phyloP scores from a whole-genome alignment of 148 eudicot genomes.

The Nepenthes mirabilis region DNA sequence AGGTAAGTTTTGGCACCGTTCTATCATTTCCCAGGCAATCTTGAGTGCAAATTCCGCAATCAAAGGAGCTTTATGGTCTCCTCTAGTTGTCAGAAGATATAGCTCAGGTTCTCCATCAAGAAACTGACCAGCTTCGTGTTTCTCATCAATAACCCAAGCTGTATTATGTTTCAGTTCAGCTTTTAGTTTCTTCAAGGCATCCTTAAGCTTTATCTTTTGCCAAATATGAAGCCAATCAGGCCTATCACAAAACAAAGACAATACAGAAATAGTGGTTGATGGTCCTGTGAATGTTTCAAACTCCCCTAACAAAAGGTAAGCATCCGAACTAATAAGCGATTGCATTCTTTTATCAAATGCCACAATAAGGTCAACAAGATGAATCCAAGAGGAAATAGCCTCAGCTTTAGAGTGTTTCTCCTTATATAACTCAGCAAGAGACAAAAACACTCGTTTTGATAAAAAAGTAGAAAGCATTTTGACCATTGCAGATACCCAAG shows the following conservation, averaged over 20 bases:
- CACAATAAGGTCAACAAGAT: constrained; percentile 32
- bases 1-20: constrained; percentile 35
- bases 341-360: constrained; percentile 33
- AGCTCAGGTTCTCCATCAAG: constrained; percentile 9
- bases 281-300: constrained; percentile 11
- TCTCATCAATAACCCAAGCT: constrained; percentile 24
- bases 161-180: constrained; percentile 24
- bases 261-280: constrained; percentile 20
- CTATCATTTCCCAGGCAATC: constrained; percentile 36
- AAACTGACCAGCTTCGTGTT: constrained; percentile 7
- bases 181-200: constrained; percentile 35
- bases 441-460: constrained; percentile 23
- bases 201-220: constrained; percentile 45
- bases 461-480: constrained; percentile 27
- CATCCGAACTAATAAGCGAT: constrained; percentile 27
- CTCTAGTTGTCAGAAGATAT: constrained; percentile 27
- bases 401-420: constrained; percentile 17
- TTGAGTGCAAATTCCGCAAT: constrained; percentile 35
- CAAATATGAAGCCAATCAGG: constrained; percentile 41
- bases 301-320: constrained; percentile 17
- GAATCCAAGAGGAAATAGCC: constrained; percentile 35
- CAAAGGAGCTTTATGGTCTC: constrained; percentile 37
- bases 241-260: constrained; percentile 33
- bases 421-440: constrained; percentile 26
- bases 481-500: constrained; percentile 44